These are phyloP conservation scores for Volvox carteri DNA, from an alignment of 163 green algal genomes.

Conservation along the genomic window DNA sequence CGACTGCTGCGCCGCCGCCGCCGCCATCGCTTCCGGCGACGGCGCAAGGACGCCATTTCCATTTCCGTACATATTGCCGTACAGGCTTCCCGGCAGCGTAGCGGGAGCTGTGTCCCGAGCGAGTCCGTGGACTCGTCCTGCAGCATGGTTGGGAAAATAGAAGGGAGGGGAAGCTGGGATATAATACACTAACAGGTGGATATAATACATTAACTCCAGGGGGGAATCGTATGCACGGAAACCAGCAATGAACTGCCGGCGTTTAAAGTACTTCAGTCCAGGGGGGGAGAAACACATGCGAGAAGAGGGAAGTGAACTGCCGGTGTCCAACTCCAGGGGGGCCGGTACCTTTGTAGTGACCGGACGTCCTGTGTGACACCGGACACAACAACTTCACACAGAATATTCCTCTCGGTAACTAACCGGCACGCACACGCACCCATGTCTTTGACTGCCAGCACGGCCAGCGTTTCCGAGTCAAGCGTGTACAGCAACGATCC, in stretches of 20 bases:
- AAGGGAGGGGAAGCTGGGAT: not conserved
- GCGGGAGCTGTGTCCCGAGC: not conserved
- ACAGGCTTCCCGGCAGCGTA: not conserved
- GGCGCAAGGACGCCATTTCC: not conserved
- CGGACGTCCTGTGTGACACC: no score
- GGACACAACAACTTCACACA: no score
- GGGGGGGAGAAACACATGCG: no score
- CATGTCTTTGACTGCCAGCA: slow-evolving; percentile 17
- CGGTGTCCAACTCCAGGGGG: no score
- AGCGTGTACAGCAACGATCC: not conserved
- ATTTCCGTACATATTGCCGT: slow-evolving; percentile 18
- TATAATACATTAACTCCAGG: no score
- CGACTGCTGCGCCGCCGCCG: not conserved
- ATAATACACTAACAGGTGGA: not conserved
- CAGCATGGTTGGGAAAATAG: not conserved
- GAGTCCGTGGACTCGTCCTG: not conserved
- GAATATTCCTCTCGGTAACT: no score
- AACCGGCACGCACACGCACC: not conserved
- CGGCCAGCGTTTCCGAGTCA: slow-evolving; percentile 24
- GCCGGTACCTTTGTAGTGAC: no score
- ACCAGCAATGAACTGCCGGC: no score
- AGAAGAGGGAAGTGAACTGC: no score
- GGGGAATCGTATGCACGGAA: no score
- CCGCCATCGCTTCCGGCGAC: not conserved
- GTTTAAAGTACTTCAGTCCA: no score